Conservation (phyloP, 2,329 filamentous ascomycete genomes). For the Colletotrichum orchidophilum region DNA sequence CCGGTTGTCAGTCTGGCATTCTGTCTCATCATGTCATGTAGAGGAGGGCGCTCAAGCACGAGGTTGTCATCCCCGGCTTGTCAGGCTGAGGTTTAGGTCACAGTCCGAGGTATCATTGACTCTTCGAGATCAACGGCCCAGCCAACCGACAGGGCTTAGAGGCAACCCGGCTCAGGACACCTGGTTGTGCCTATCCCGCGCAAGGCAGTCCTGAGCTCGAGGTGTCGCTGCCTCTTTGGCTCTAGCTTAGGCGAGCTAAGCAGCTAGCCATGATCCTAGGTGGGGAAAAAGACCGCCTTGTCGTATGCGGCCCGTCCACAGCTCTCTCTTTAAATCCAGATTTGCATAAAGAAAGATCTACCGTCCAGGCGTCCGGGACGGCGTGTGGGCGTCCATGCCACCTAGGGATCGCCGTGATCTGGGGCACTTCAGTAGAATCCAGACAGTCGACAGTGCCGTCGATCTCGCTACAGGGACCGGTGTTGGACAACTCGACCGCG, state of each 20-base stretch:
- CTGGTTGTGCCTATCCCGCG: not conserved
- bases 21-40: not conserved
- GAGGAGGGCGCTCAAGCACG: not conserved
- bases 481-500: not conserved
- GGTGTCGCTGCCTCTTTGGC: not conserved
- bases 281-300: not conserved
- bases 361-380: constrained; percentile 18
- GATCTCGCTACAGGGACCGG: constrained; percentile 19
- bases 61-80: not conserved
- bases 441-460: constrained; percentile 11
- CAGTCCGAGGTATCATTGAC: not conserved
- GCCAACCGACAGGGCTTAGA: not conserved
- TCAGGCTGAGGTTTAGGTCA: not conserved
- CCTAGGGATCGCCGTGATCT: constrained; percentile 12
- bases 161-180: not conserved
- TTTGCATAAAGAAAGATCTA: not conserved
- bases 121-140: not conserved
- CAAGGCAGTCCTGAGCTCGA: constrained; percentile 14
- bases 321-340: not conserved
- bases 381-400: not conserved
- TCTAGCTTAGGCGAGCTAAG: constrained; percentile 1
- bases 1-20: not conserved
- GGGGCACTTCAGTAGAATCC: constrained; percentile 1
- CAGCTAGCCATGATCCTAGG: not conserved
- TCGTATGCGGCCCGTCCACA: not conserved